phyloP scores from a whole-genome alignment of 805 yeast species.

The Candida xiaguanensis region DNA sequence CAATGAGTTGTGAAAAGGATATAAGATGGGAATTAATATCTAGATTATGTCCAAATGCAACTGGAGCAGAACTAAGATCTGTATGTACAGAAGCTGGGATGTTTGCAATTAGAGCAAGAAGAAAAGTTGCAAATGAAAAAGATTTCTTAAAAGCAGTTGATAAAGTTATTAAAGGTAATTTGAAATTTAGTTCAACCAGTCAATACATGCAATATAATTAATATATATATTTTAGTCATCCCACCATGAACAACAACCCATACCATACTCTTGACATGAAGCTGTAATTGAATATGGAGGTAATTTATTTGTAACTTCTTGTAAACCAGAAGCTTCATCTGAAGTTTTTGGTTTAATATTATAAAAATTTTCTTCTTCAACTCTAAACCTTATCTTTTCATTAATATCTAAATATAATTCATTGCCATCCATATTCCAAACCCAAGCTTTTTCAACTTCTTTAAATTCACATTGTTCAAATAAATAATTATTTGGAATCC shows the following conservation, averaged over 20 bases:
- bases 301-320: constrained; percentile 37
- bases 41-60: constrained; percentile 94
- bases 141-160: constrained; percentile 97
- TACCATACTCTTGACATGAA: constrained; percentile 92
- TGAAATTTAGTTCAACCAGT: constrained; percentile 95
- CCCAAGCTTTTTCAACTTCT: constrained; percentile 88
- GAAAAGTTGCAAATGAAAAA: constrained; percentile 97
- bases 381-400: constrained; percentile 86
- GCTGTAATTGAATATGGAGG: constrained; percentile 87
- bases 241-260: constrained; percentile 98
- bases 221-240: constrained; percentile 29
- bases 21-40: constrained; percentile 98
- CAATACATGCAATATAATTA: constrained; percentile 98
- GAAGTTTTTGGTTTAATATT: constrained; percentile 80
- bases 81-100: constrained; percentile 99
- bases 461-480: constrained; percentile 73
- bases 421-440: constrained; percentile 80
- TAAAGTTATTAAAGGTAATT: constrained; percentile 96
- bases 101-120: constrained; percentile 98
- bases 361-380: constrained; percentile 83
- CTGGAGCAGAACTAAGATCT: constrained; percentile 98
- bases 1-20: constrained; percentile 96
- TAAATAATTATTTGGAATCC: constrained; percentile 76
- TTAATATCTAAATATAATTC: constrained; percentile 82
- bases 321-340: constrained; percentile 41